These are phyloP conservation scores for Lentinula guzmanii DNA, from an alignment of 768 basidiomycete species.

Conservation along the genomic window DNA sequence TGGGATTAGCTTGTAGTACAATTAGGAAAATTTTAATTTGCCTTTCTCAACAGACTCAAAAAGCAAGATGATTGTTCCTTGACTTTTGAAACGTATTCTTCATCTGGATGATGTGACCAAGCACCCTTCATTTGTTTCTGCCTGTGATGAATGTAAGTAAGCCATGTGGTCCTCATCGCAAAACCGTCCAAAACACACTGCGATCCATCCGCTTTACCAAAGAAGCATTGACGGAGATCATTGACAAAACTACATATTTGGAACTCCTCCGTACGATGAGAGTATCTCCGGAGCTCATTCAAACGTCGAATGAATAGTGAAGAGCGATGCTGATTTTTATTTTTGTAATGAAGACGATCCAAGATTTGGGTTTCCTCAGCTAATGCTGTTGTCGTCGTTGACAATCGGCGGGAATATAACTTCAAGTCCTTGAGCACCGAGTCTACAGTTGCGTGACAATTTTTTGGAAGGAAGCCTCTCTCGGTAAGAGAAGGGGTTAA, in stretches of 20 bases:
- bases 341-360: constrained; percentile 69
- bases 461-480: not conserved
- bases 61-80: constrained; percentile 29
- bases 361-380: constrained; percentile 53
- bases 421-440: constrained; percentile 58
- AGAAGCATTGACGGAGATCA: constrained; percentile 45
- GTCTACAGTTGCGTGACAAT: constrained; percentile 31
- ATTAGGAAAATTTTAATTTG: constrained; percentile 17
- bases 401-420: constrained; percentile 44
- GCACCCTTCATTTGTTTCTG: constrained; percentile 48
- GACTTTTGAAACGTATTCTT: constrained; percentile 24
- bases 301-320: constrained; percentile 69
- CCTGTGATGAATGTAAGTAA: constrained; percentile 24
- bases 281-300: constrained; percentile 53
- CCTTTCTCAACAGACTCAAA: constrained; percentile 40
- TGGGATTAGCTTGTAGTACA: not conserved
- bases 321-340: constrained; percentile 70
- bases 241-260: constrained; percentile 26
- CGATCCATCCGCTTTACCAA: constrained; percentile 27
- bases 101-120: constrained; percentile 58
- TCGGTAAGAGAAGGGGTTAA: not conserved
- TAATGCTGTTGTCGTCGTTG: constrained; percentile 32
- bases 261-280: constrained; percentile 27
- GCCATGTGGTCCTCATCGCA: not conserved
- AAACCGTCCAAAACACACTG: constrained; percentile 25